phyloP scores from a whole-genome alignment of 106 monocot genomes.

The Acorus calamus region DNA sequence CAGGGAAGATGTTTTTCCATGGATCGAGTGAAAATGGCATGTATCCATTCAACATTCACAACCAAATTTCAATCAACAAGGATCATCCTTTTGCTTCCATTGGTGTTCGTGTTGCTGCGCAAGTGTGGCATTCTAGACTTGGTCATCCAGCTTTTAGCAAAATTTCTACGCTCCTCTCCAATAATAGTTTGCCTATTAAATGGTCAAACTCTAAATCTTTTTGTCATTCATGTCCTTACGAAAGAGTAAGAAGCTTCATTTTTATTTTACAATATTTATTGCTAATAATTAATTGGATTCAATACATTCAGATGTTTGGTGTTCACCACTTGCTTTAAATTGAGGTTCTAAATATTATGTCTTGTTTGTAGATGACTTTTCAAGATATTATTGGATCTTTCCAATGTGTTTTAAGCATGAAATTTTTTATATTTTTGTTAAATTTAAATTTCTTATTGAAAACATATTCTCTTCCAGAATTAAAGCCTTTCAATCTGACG shows the following conservation, averaged over 20 bases:
- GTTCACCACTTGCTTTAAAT: not conserved
- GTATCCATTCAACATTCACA: not conserved
- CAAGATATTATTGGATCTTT: conserved; percentile 4
- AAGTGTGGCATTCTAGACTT: not conserved
- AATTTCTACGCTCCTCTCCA: not conserved
- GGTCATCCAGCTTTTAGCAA: not conserved
- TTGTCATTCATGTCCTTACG: not conserved
- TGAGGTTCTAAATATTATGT: conserved; percentile 3
- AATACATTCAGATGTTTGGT: conserved; percentile 8
- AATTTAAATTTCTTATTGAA: conserved; percentile 5
- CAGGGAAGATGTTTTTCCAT: conserved; percentile 2
- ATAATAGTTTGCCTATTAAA: too few species aligned
- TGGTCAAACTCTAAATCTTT: too few species aligned
- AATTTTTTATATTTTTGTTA: not conserved
- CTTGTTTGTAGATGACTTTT: conserved; percentile 9
- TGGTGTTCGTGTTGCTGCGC: not conserved
- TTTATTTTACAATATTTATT: not conserved
- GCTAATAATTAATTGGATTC: not conserved
- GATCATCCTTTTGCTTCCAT: not conserved
- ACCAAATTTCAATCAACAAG: not conserved
- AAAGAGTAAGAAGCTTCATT: not conserved
- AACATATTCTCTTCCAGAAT: not conserved
- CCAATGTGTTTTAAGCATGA: conserved; percentile 1
- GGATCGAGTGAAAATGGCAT: not conserved
- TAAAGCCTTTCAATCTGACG: not conserved